Base-by-base conservation (phyloP, 495 filamentous ascomycete genomes). In the Cercophora scortea region DNA sequence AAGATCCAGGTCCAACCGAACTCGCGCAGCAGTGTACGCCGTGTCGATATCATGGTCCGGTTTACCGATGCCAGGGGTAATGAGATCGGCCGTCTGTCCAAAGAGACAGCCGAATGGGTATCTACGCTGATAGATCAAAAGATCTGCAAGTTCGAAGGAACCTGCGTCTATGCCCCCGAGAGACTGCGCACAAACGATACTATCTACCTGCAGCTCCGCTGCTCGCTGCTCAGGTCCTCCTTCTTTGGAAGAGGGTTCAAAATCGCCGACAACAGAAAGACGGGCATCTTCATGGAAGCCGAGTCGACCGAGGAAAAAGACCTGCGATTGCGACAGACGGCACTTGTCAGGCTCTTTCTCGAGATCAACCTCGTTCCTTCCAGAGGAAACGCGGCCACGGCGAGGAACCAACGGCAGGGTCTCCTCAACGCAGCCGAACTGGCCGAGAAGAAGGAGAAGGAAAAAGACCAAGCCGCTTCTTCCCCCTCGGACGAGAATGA, bases 101-200 rank as follows among this genome's bases (percentile, higher is more conserved):
- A 88, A 52, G 93, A 98, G 38, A 85, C 80, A 11, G 90, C 93
- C n/a, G 81, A 84, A 47, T 98, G 94, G 90, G 86, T 98, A 9
- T 95, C 91, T 16, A 85, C 90, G 0, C 68, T 98, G 55, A 83
- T 98, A 47, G 93, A 98, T 58, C 93, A 96, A 63, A 87, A 86
- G 32, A 79, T 96, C 12, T 96, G 90, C 69, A 79, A 71, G 11
- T 92, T 98, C 57, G 89, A 93, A 60, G 94, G 88, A 0, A 79
- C 78, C 35, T 95, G 89, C 58, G 89, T 98, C n/a, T 96, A 84
- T 65, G 88, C 85, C 0, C 90, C 90, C 3, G 94, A 97, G 53
- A 74, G 77, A 51, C 57, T 96, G 8, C 79, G 89, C 44, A 90
- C 90, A 42, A 95, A 95, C 63, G 93, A 98, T 63, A 97, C 91